Percentiles rank a stretch among this genome's conserved stretches.
Conservation (phyloP, 2,329 filamentous ascomycete species). For the Paecilomyces sp. region DNA sequence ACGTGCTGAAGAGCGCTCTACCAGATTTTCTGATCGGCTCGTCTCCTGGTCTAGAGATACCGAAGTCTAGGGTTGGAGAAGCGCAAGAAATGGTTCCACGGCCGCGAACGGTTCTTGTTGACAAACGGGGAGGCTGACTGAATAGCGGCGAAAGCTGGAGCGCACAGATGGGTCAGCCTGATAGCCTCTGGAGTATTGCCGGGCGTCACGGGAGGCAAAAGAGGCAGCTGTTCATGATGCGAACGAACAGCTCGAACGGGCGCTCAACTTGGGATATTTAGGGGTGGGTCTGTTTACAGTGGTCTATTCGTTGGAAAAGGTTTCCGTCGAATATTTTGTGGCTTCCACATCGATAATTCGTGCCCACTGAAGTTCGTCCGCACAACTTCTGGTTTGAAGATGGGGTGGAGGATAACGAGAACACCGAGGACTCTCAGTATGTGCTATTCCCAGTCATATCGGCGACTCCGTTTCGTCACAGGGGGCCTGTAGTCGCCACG, state of each 20-base stretch:
- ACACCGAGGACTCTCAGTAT: not conserved
- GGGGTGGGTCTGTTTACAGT: not conserved
- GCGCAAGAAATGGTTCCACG: not conserved
- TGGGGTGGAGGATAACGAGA: not conserved
- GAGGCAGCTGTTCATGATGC: not conserved
- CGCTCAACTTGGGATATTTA: not conserved
- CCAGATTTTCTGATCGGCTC: not conserved
- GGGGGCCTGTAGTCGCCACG: not conserved
- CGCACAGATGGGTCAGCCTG: not conserved
- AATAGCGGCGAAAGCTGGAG: not conserved
- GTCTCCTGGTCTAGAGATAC: not conserved
- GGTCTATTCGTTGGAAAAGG: conserved; percentile 1
- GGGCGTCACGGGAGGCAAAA: not conserved
- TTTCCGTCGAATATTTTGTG: not conserved
- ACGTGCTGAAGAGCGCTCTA: not conserved
- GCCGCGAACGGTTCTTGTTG: not conserved
- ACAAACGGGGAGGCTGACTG: not conserved
- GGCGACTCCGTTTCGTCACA: not conserved
- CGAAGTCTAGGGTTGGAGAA: not conserved
- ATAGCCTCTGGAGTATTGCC: not conserved
- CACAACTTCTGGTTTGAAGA: not conserved
- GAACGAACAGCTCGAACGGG: not conserved
- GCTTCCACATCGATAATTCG: not conserved
- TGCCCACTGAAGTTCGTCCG: not conserved
- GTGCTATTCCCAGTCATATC: not conserved